A percentile compares a stretch with the other conserved stretches of the same genome.
Evolutionary conservation across 495 filamentous ascomycete species (phyloP).

Genomic region (Penicillium waksmanii): DNA sequence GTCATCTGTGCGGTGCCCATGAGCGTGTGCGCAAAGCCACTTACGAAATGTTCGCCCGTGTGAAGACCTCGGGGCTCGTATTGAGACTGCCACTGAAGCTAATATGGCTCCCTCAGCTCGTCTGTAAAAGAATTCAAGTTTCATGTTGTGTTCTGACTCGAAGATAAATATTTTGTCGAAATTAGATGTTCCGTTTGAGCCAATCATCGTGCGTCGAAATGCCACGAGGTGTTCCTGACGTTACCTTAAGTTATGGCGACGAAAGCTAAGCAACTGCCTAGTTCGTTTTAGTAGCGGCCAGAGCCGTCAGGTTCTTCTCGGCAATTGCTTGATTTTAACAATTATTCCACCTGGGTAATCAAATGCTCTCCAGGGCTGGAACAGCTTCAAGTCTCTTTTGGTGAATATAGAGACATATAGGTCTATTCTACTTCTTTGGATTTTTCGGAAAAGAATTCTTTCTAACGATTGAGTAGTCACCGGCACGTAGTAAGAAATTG

Average conservation of each 20-base stretch:
- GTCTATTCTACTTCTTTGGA: too few species aligned
- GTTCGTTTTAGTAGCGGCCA: background rate
- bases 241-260: background rate
- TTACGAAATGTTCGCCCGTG: slow-evolving; percentile 54
- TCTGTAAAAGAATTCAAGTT: slow-evolving; percentile 25
- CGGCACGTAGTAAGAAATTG: too few species aligned
- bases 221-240: background rate
- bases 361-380: too few species aligned
- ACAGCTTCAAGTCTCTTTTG: background rate
- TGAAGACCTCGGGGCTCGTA: slow-evolving; percentile 51
- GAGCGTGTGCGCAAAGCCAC: slow-evolving; percentile 58
- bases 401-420: background rate
- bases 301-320: background rate
- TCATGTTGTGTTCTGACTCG: background rate
- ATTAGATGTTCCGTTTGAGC: background rate
- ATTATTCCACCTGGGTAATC: background rate
- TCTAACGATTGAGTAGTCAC: too few species aligned
- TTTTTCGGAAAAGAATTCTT: too few species aligned
- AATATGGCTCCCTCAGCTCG: slow-evolving; percentile 33
- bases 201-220: background rate
- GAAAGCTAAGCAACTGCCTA: slow-evolving; percentile 5
- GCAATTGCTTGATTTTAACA: background rate
- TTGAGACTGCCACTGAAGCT: slow-evolving; percentile 49
- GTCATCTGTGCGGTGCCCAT: slow-evolving; percentile 52
- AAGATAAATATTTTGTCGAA: background rate